A percentile compares a stretch with the other conserved stretches of the same genome.
Conservation (phyloP, 768 basidiomycete species). For the Fibroporia radiculosa region DNA sequence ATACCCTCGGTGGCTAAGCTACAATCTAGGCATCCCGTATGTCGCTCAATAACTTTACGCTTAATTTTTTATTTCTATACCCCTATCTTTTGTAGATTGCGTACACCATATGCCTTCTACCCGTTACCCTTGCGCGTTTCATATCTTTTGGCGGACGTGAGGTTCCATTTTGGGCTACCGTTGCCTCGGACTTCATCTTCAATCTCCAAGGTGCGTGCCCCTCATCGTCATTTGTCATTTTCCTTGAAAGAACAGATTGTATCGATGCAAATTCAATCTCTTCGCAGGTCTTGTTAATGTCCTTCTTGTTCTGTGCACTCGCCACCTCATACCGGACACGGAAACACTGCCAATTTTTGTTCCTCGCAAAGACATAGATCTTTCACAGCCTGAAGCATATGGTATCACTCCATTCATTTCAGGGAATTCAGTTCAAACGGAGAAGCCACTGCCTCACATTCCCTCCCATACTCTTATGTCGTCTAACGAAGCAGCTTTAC, state of each 20-base stretch:
- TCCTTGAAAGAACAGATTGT: background rate
- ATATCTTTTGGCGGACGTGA: constrained; percentile 20
- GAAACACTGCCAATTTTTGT: constrained; percentile 17
- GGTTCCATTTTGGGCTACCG: constrained; percentile 24
- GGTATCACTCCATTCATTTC: constrained; percentile 27
- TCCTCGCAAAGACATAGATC: constrained; percentile 21
- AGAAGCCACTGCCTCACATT: background rate
- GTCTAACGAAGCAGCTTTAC: too few relatives aligned
- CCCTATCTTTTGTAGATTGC: constrained; percentile 17
- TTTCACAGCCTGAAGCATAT: constrained; percentile 12
- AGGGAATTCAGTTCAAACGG: constrained; percentile 3
- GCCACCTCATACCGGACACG: constrained; percentile 23
- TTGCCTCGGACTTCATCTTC: constrained; percentile 26
- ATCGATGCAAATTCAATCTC: background rate
- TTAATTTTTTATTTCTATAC: background rate
- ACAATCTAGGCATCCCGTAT: constrained; percentile 16
- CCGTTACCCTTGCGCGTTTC: constrained; percentile 28
- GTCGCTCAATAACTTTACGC: background rate
- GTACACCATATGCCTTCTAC: constrained; percentile 25
- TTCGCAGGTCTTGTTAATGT: constrained; percentile 25
- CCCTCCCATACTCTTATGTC: too few relatives aligned
- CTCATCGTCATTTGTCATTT: background rate
- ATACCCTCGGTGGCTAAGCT: background rate
- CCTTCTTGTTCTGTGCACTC: constrained; percentile 23
- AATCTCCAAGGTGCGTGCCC: constrained; percentile 23